A percentile compares a stretch with the other conserved stretches of the same genome.
These are phyloP conservation scores for Kluyveromyces siamensis DNA, from an alignment of 805 yeast species.

Conservation along the genomic window DNA sequence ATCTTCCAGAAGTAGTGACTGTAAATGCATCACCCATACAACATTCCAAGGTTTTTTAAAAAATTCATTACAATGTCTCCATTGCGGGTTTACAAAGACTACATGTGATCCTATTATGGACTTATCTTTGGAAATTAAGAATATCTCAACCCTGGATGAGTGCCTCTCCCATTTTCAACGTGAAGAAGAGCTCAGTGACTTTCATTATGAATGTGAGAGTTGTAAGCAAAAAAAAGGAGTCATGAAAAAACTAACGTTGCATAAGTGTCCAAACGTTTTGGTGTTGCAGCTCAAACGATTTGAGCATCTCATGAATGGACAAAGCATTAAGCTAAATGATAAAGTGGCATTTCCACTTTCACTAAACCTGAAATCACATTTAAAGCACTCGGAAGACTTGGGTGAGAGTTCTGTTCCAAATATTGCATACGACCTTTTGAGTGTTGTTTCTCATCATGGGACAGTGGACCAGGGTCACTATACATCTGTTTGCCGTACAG, in stretches of 20 bases:
- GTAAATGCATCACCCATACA: constrained; percentile 75
- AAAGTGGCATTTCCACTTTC: constrained; percentile 65
- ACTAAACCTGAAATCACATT: constrained; percentile 56
- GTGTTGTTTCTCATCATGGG: constrained; percentile 83
- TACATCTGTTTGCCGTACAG: constrained; percentile 63
- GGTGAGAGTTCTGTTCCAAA: constrained; percentile 22
- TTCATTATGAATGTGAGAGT: constrained; percentile 55
- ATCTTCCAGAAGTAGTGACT: constrained; percentile 22
- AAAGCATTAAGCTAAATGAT: constrained; percentile 63
- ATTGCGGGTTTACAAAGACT: constrained; percentile 53
- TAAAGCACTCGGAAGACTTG: constrained; percentile 24
- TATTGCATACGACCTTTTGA: constrained; percentile 72
- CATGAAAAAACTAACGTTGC: constrained; percentile 60
- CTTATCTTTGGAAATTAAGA: constrained; percentile 65
- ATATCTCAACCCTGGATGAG: constrained; percentile 38
- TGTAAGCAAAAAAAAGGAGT: constrained; percentile 62
- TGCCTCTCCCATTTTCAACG: constrained; percentile 73
- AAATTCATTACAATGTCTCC: constrained; percentile 66
- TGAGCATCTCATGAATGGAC: constrained; percentile 33
- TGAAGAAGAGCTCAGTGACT: constrained; percentile 62
- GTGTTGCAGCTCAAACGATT: constrained; percentile 76
- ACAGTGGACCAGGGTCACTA: constrained; percentile 95
- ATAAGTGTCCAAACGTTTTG: constrained; percentile 65
- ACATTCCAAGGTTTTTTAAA: constrained; percentile 78
- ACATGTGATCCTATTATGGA: constrained; percentile 89